Percentiles rank a stretch among this genome's conserved stretches.
Evolutionary conservation across 345 rosid species (phyloP).

Genomic region (Psidium guajava): DNA sequence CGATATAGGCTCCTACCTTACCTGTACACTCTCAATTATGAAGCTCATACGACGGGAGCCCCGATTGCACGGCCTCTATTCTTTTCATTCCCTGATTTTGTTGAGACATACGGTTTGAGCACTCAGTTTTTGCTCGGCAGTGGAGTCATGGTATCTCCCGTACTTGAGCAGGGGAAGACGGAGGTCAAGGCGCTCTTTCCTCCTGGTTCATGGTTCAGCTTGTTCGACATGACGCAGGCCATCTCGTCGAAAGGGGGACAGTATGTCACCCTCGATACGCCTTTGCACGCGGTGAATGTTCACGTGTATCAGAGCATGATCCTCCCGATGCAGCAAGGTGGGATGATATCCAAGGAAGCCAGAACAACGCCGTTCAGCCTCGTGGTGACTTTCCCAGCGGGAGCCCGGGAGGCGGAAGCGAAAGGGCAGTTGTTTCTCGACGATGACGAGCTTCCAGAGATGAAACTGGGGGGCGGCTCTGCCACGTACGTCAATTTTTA

Average conservation of each 20-base stretch:
- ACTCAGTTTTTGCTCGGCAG: constrained; percentile 88
- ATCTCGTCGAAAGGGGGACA: constrained; percentile 41
- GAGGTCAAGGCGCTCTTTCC: constrained; percentile 71
- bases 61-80: constrained; percentile 94
- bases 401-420: constrained; percentile 54
- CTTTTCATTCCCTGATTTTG: constrained; percentile 75
- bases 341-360: constrained; percentile 68
- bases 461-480: constrained; percentile 67
- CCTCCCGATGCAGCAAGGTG: constrained; percentile 90
- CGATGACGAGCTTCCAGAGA: constrained; percentile 83
- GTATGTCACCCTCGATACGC: constrained; percentile 56
- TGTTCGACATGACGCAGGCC: constrained; percentile 57
- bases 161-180: constrained; percentile 66
- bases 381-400: constrained; percentile 62
- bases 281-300: constrained; percentile 68
- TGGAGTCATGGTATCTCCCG: constrained; percentile 88
- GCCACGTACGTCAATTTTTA: constrained; percentile 53
- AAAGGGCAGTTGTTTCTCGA: constrained; percentile 65
- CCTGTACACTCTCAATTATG: constrained; percentile 75
- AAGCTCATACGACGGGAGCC: constrained; percentile 70
- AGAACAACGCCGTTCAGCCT: constrained; percentile 81
- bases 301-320: constrained; percentile 78
- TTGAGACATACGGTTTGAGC: constrained; percentile 60
- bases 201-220: constrained; percentile 86
- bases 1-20: constrained; percentile 79